Percentiles rank a stretch among this genome's conserved stretches.
phyloP scores from a whole-genome alignment of 2,329 filamentous ascomycete species.

The Moelleriella libera region DNA sequence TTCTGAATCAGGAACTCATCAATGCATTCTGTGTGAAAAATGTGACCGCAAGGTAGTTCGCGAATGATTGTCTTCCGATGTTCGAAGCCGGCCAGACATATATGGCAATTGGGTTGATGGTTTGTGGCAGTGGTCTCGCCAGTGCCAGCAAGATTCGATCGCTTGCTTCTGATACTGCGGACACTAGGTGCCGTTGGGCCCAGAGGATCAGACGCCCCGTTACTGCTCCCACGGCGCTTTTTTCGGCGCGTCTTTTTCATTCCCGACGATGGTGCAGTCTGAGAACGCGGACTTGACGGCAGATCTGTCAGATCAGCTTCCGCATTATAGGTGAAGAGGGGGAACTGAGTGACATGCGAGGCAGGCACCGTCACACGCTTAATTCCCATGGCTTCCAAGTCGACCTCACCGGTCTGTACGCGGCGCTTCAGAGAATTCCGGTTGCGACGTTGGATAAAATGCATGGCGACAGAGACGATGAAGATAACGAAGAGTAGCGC shows the following conservation, averaged over 20 bases:
- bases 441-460: slow-evolving; percentile 59
- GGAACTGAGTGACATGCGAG: slow-evolving; percentile 57
- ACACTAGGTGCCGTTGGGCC: slow-evolving; percentile 7
- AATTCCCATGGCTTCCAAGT: slow-evolving; percentile 75
- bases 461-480: slow-evolving; percentile 58
- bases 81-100: slow-evolving; percentile 74
- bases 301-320: slow-evolving; percentile 30
- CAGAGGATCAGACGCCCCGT: slow-evolving; percentile 13
- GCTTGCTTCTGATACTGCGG: slow-evolving; percentile 20
- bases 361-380: slow-evolving; percentile 67
- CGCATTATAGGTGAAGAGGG: slow-evolving; percentile 62
- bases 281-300: slow-evolving; percentile 9
- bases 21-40: slow-evolving; percentile 87
- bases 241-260: slow-evolving; percentile 15
- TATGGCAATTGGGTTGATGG: slow-evolving; percentile 74
- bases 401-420: slow-evolving; percentile 65
- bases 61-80: slow-evolving; percentile 58
- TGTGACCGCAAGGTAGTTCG: slow-evolving; percentile 79
- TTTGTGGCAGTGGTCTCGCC: slow-evolving; percentile 33
- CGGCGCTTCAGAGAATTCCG: slow-evolving; percentile 54
- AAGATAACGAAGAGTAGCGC: slow-evolving; percentile 56
- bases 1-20: slow-evolving; percentile 67
- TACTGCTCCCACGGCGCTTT: slow-evolving; percentile 15
- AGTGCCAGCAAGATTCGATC: slow-evolving; percentile 19
- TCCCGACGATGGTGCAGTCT: slow-evolving; percentile 13